phyloP scores from a whole-genome alignment of 768 basidiomycete species.

The Clathrus columnatus region DNA sequence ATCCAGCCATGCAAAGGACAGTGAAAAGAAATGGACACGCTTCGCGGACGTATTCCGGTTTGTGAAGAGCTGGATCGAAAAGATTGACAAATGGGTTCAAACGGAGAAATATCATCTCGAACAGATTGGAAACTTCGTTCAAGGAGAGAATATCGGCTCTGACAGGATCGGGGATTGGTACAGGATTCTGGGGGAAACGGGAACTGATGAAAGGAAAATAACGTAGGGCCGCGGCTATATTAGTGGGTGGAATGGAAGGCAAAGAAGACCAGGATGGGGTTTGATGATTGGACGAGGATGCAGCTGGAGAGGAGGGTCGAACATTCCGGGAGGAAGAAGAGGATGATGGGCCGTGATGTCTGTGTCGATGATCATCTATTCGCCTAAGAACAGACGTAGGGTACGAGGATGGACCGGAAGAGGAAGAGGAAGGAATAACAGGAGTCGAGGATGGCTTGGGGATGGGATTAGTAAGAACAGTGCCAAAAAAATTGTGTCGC shows the following conservation, averaged over 20 bases:
- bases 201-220: not conserved
- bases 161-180: conserved; percentile 51
- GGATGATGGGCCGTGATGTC: too few species aligned
- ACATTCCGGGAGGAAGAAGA: too few species aligned
- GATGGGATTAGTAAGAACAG: conserved; percentile 64
- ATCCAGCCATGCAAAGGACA: conserved; percentile 72
- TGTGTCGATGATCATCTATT: too few species aligned
- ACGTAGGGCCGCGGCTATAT: not conserved
- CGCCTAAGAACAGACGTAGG: not conserved
- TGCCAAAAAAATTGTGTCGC: conserved; percentile 73
- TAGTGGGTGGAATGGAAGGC: too few species aligned
- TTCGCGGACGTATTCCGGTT: conserved; percentile 67
- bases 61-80: conserved; percentile 82
- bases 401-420: conserved; percentile 23
- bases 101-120: conserved; percentile 72
- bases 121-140: conserved; percentile 59
- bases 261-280: too few species aligned
- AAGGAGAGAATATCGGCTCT: conserved; percentile 62
- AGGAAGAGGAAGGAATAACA: conserved; percentile 25
- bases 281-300: too few species aligned
- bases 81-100: conserved; percentile 86
- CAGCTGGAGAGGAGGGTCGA: too few species aligned
- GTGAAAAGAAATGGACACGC: conserved; percentile 81
- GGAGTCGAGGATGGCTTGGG: conserved; percentile 31
- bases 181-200: not conserved